phyloP scores from a whole-genome alignment of 495 filamentous ascomycete genomes.

The Apodospora peruviana region DNA sequence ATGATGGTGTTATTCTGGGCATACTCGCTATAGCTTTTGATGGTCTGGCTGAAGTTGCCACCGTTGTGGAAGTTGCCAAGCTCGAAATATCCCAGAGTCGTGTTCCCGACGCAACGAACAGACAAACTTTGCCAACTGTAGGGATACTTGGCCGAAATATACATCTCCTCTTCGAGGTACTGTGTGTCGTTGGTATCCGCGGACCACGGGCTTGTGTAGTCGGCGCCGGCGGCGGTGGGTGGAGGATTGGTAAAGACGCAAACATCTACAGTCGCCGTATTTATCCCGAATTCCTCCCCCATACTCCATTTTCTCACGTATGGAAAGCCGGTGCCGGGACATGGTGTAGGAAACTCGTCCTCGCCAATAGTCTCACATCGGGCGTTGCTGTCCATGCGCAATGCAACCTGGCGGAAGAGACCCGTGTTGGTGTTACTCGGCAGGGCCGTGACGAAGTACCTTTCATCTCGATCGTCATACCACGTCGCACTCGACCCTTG shows the following conservation, averaged over 20 bases:
- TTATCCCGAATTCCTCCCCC: neutral
- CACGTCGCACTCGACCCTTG: neutral
- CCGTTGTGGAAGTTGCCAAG: slow-evolving; percentile 3
- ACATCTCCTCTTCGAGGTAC: neutral
- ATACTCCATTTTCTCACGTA: too few species aligned
- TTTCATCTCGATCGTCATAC: neutral
- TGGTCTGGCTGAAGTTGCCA: neutral
- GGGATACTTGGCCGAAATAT: neutral
- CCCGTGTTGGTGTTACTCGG: neutral
- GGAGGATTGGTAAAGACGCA: neutral
- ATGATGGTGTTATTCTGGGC: too few species aligned
- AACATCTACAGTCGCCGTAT: too few species aligned
- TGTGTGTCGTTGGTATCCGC: neutral
- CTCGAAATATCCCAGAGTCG: slow-evolving; percentile 5
- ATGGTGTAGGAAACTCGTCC: neutral
- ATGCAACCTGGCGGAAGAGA: neutral
- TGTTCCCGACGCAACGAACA: neutral
- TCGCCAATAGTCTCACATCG: neutral
- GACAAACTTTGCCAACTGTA: too few species aligned
- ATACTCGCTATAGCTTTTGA: neutral
- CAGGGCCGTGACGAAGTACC: neutral
- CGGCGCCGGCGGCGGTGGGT: neutral
- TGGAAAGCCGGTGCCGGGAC: too few species aligned
- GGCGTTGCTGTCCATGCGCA: slow-evolving; percentile 4
- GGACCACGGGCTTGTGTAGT: neutral